Percentiles rank a stretch among this genome's conserved stretches.
phyloP scores from a whole-genome alignment of 2,329 filamentous ascomycete genomes.

The Aspergillus brunneoviolaceus region DNA sequence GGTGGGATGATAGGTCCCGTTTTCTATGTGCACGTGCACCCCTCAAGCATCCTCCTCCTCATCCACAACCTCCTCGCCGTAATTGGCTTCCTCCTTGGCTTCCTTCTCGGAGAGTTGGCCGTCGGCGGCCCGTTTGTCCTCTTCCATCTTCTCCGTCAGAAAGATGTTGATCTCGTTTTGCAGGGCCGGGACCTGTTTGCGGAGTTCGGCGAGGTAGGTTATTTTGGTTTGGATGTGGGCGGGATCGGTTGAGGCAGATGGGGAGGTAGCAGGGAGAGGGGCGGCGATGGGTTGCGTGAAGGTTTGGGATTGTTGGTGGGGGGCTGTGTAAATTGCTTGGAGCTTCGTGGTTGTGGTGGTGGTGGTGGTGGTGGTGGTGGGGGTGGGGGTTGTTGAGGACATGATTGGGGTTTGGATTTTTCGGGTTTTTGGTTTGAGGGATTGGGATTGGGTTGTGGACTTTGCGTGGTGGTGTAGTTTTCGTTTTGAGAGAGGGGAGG shows the following conservation, averaged over 20 bases:
- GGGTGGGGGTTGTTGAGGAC: neutral
- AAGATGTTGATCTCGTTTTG: conserved; percentile 60
- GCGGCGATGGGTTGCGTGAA: conserved; percentile 35
- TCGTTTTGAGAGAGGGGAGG: no score
- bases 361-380: no score
- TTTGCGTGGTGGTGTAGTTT: no score
- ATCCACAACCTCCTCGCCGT: conserved; percentile 76
- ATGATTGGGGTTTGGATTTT: neutral
- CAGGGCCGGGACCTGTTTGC: conserved; percentile 50
- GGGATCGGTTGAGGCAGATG: conserved; percentile 12
- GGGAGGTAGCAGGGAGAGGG: conserved; percentile 24
- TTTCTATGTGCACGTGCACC: neutral
- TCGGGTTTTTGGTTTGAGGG: no score
- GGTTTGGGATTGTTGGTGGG: conserved; percentile 26
- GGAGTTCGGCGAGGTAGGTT: conserved; percentile 55
- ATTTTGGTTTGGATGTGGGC: conserved; percentile 45
- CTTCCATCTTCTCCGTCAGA: conserved; percentile 61
- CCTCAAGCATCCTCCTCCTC: conserved; percentile 57
- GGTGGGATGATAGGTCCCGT: neutral
- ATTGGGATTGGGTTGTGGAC: no score
- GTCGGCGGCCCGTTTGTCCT: conserved; percentile 51
- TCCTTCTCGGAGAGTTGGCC: conserved; percentile 40
- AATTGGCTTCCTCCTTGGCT: conserved; percentile 58
- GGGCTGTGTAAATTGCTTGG: conserved; percentile 31
- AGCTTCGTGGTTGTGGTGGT: conserved; percentile 5